Evolutionary conservation across 2,329 filamentous ascomycete species (phyloP).

Genomic region (Trichoderma koningiopsis): DNA sequence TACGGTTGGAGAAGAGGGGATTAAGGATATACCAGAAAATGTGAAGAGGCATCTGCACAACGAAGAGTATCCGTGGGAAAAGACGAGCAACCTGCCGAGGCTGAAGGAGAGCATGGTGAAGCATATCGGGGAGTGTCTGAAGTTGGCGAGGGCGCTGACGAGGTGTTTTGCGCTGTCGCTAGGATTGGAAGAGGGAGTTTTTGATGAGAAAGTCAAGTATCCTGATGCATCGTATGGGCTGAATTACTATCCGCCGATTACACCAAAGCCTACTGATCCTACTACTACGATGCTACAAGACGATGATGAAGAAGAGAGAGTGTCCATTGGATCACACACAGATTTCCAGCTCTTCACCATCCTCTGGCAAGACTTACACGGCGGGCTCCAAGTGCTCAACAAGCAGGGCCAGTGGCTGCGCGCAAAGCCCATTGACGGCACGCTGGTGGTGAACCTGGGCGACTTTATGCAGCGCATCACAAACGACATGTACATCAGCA

Average conservation of each 20-base stretch:
- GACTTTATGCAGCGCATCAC: constrained; percentile 55
- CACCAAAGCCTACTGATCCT: background rate
- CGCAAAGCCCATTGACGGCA: constrained; percentile 43
- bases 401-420: constrained; percentile 45
- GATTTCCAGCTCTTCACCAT: constrained; percentile 57
- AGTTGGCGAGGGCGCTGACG: constrained; percentile 53
- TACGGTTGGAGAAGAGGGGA: constrained; percentile 38
- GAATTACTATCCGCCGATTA: constrained; percentile 44
- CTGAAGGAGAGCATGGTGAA: constrained; percentile 51
- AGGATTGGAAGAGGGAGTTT: constrained; percentile 55
- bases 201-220: constrained; percentile 55
- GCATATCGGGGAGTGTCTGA: constrained; percentile 54
- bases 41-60: constrained; percentile 46
- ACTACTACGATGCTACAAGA: background rate
- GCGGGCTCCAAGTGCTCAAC: constrained; percentile 49
- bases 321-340: constrained; percentile 54
- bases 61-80: constrained; percentile 57
- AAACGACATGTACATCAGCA: constrained; percentile 52
- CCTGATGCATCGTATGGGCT: constrained; percentile 50
- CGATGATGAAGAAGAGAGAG: constrained; percentile 22
- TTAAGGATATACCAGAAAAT: constrained; percentile 47
- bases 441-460: constrained; percentile 55
- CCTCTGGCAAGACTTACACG: constrained; percentile 46
- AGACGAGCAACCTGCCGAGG: constrained; percentile 48
- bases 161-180: constrained; percentile 58